These are phyloP conservation scores for Leccinum subfulvum DNA, from an alignment of 1,284 basidiomycete species.

Conservation along the genomic window DNA sequence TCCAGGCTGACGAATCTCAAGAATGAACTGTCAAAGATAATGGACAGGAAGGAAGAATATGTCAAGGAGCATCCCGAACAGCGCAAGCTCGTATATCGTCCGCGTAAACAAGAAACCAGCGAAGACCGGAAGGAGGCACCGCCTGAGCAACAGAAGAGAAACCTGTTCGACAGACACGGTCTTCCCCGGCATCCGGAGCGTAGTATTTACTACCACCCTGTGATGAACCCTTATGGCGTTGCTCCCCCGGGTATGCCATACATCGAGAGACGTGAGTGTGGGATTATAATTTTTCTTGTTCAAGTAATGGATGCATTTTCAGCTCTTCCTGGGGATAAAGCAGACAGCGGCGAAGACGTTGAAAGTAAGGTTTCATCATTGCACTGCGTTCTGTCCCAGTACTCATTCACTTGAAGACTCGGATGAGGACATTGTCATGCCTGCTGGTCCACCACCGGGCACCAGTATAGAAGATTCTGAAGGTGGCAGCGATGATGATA, in stretches of 20 bases:
- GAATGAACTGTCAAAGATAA: conserved; percentile 75
- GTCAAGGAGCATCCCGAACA: conserved; percentile 90
- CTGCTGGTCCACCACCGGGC: conserved; percentile 67
- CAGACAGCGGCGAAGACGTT: conserved; percentile 57
- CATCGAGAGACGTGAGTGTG: conserved; percentile 71
- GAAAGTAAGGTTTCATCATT: conserved; percentile 37
- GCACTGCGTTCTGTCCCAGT: not conserved
- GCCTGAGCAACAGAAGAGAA: conserved; percentile 50
- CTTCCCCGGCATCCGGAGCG: conserved; percentile 83
- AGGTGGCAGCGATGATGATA: conserved; percentile 69
- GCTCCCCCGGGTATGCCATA: conserved; percentile 97
- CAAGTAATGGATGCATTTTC: conserved; percentile 4
- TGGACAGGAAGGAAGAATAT: conserved; percentile 86
- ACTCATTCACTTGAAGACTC: conserved; percentile 24
- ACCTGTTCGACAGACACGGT: conserved; percentile 78
- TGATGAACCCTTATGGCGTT: conserved; percentile 94
- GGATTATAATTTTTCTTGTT: conserved; percentile 4
- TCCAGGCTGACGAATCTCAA: conserved; percentile 64
- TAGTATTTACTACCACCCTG: conserved; percentile 89
- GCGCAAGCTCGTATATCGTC: conserved; percentile 69
- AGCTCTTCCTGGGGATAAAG: conserved; percentile 65
- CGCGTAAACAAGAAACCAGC: conserved; percentile 44
- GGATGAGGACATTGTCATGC: conserved; percentile 68
- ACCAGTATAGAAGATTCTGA: conserved; percentile 39
- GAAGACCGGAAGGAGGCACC: conserved; percentile 46